Evolutionary conservation across 345 rosid species (phyloP), one percentile per base, ranked within the genome.

Genomic region (Erodium maritimum): DNA sequence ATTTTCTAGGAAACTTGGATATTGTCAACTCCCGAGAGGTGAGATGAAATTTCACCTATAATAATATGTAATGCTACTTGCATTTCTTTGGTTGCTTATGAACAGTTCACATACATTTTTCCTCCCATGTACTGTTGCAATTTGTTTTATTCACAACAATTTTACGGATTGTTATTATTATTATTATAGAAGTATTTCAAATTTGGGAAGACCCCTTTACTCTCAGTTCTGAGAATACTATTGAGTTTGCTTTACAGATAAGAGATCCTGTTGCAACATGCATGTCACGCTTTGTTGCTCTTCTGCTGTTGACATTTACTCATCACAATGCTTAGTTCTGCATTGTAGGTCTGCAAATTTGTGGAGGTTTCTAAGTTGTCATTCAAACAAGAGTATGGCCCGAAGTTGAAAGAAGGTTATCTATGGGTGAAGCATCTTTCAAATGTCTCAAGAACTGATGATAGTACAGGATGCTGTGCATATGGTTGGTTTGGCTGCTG

Each of bases 361-460:
- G 68, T 91, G 57, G 98, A 88, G 82, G 96, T 88, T 23, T 91
- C 98, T 12, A 91, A 75, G 66, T 69, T 86, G 58, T 91, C 98
- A 19, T 91, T 91, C 76, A 71, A 83, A 6, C 65, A 66, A 23
- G 96, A 88, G 62, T 82, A 91, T 23, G 98, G 96, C 64, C 77
- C 86, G 23, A 91, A 91, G 73, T 64, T 91, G 77, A 88, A 81
- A 73, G 96, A 91, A 79, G 98, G 96, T 25, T 91, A 82, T 65
- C 79, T 91, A 23, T 74, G 74, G 72, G 98, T 77, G 60, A 88
- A 80, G 65, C 85, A 88, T 75, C 57, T 88, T 50, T 64, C 86
- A 14, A 65, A 77, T 19, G 65, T 71, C 58, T 59, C 71, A 0
- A 62, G 62, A 1, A 68, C 57, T 51, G 81, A 61, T 19, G 65